These are phyloP conservation scores for Wakefieldia striispora DNA, from an alignment of 768 basidiomycete genomes.

Conservation along the genomic window DNA sequence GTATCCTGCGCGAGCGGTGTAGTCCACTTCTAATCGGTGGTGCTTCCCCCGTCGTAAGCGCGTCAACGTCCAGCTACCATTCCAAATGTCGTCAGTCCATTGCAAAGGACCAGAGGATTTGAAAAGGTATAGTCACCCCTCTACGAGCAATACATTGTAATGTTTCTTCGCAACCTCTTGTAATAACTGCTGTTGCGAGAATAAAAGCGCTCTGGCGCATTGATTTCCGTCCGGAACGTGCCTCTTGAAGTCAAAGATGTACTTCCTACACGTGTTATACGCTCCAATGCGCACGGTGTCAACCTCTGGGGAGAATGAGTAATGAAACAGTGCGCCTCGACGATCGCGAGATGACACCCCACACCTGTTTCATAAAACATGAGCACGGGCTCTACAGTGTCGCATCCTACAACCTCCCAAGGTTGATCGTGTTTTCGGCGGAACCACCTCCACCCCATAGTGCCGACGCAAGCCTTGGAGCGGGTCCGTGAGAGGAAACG, in stretches of 20 bases:
- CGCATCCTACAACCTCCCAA: slow-evolving; percentile 78
- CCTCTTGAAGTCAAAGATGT: slow-evolving; percentile 57
- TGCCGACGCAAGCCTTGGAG: slow-evolving; percentile 13
- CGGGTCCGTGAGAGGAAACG: slow-evolving; percentile 14
- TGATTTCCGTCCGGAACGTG: slow-evolving; percentile 43
- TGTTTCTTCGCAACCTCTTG: slow-evolving; percentile 51
- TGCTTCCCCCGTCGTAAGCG: slow-evolving; percentile 59
- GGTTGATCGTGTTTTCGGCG: slow-evolving; percentile 53
- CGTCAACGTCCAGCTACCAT: slow-evolving; percentile 62
- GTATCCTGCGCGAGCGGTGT: slow-evolving; percentile 65
- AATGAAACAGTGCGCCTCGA: slow-evolving; percentile 7
- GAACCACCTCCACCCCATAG: slow-evolving; percentile 41
- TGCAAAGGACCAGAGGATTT: background rate
- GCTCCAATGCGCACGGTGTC: slow-evolving; percentile 57
- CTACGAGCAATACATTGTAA: slow-evolving; percentile 62
- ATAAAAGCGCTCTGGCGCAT: slow-evolving; percentile 52
- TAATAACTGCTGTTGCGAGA: slow-evolving; percentile 64
- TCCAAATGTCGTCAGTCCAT: slow-evolving; percentile 1
- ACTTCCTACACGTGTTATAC: slow-evolving; percentile 55
- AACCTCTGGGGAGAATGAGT: slow-evolving; percentile 42
- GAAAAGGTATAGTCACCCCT: slow-evolving; percentile 49
- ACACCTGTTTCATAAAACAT: slow-evolving; percentile 61
- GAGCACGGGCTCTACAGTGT: slow-evolving; percentile 60
- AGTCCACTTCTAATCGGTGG: slow-evolving; percentile 67
- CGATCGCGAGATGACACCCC: slow-evolving; percentile 31